These are phyloP conservation scores for Climacium dendroides DNA, from an alignment of 225 moss, liverwort and hornwort species.

Conservation along the genomic window DNA sequence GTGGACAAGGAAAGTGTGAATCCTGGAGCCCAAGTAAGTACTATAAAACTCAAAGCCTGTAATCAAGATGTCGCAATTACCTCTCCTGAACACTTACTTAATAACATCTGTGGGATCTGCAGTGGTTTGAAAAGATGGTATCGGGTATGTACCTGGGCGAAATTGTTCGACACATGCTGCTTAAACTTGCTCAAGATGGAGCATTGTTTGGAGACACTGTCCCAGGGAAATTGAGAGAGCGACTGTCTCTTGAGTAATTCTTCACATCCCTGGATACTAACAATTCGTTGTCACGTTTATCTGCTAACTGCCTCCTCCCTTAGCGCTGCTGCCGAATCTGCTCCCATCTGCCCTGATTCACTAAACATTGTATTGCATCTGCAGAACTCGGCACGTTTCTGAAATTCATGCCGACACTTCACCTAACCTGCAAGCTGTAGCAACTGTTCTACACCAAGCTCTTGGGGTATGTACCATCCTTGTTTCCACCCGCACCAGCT, in stretches of 20 bases:
- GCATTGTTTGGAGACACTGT: constrained; percentile 58
- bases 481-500: neutral
- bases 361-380: neutral
- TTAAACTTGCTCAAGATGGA: constrained; percentile 66
- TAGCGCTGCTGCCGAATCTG: neutral
- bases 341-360: neutral
- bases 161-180: constrained; percentile 66
- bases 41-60: neutral
- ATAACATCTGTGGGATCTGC: neutral
- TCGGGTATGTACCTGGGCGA: constrained; percentile 98
- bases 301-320: neutral
- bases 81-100: neutral
- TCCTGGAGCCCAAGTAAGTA: constrained; percentile 42
- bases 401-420: constrained; percentile 72
- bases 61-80: neutral
- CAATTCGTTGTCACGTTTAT: neutral
- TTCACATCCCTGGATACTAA: neutral
- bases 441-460: constrained; percentile 39
- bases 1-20: constrained; percentile 61
- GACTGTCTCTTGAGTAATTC: constrained; percentile 43
- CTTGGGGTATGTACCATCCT: constrained; percentile 34
- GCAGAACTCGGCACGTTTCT: constrained; percentile 76
- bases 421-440: constrained; percentile 42
- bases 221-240: constrained; percentile 50
- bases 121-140: constrained; percentile 95